Evolutionary conservation across 176 grass and related monocot species (phyloP).

Genomic region (Alloteropsis semialata): DNA sequence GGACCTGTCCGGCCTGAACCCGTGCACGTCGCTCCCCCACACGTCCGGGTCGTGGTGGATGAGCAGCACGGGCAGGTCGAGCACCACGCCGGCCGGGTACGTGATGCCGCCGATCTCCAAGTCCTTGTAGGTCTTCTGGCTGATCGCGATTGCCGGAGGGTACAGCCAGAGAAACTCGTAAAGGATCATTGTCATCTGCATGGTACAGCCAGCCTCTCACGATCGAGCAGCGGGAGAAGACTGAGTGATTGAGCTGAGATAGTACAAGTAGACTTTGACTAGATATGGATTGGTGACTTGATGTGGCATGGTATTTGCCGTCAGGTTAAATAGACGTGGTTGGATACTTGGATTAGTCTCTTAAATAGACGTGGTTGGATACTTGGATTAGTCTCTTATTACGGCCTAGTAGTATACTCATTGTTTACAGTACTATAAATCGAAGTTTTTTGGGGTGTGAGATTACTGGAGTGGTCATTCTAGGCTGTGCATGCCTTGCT

Average conservation of each 20-base stretch:
- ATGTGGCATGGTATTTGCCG: background rate
- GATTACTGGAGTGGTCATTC: no score
- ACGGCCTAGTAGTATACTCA: no score
- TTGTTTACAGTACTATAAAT: no score
- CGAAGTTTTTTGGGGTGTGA: no score
- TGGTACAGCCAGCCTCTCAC: no score
- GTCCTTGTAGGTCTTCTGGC: background rate
- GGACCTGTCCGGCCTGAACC: constrained; percentile 43
- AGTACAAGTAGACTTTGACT: background rate
- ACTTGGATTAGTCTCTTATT: no score
- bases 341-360: background rate
- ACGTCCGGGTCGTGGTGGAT: constrained; percentile 29
- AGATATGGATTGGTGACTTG: background rate
- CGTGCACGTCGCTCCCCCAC: constrained; percentile 33
- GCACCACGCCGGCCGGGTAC: constrained; percentile 22
- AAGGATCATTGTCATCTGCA: constrained; percentile 54
- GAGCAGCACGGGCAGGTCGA: background rate
- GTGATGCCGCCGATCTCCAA: constrained; percentile 20
- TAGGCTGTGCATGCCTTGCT: no score
- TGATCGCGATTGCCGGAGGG: background rate
- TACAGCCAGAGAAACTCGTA: constrained; percentile 47
- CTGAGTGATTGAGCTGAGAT: no score
- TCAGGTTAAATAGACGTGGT: background rate
- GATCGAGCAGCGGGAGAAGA: no score
- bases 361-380: no score